Percentiles rank a stretch among this genome's conserved stretches.
phyloP scores from a whole-genome alignment of 78 protist genomes.

The Dictyostelium purpureum region DNA sequence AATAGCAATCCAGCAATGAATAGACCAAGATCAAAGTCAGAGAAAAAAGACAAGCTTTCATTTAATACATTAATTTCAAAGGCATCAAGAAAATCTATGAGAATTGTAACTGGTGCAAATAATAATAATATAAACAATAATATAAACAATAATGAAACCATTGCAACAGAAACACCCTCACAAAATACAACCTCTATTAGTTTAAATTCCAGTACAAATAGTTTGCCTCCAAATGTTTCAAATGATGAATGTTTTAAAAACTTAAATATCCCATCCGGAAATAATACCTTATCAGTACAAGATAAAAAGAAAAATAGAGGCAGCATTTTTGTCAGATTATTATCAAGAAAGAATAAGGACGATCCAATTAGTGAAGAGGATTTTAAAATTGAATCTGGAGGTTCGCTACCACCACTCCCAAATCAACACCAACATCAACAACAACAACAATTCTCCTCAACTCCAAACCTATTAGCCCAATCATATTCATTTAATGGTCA shows the following conservation, averaged over 20 bases:
- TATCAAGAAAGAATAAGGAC: conserved; percentile 14
- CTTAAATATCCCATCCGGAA: neutral
- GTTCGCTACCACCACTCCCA: neutral
- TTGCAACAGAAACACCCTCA: neutral
- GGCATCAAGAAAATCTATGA: conserved; percentile 2
- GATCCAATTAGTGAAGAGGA: conserved; percentile 37
- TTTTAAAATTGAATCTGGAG: conserved; percentile 33
- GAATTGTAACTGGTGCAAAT: neutral
- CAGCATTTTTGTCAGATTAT: conserved; percentile 54
- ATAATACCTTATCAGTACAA: neutral
- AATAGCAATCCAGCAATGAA: neutral
- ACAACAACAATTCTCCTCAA: neutral
- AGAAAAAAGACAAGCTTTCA: conserved; percentile 40
- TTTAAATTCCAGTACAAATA: conserved; percentile 9
- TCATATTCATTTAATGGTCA: conserved; percentile 5
- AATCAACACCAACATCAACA: neutral
- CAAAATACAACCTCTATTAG: neutral
- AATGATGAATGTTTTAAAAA: neutral
- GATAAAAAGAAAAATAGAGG: conserved; percentile 40
- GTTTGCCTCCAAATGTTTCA: neutral
- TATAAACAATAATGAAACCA: neutral
- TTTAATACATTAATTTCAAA: neutral
- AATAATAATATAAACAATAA: neutral
- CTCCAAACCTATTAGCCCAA: conserved; percentile 17
- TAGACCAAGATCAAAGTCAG: conserved; percentile 28